phyloP scores from a whole-genome alignment of 2,329 filamentous ascomycete species.

The Dothideomycetes sp. region DNA sequence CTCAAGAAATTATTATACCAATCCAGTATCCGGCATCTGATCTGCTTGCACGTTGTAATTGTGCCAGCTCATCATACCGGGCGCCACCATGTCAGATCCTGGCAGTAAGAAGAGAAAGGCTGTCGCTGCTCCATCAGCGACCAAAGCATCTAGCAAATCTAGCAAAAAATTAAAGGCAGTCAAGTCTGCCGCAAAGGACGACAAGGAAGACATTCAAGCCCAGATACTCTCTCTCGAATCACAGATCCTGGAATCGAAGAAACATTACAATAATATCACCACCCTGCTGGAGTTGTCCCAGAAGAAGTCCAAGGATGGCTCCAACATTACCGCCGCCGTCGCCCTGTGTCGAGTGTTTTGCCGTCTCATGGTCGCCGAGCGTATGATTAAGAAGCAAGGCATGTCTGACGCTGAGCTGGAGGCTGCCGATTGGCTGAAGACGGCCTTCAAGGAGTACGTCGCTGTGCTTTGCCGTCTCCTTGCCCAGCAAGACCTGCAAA shows the following conservation, averaged over 20 bases:
- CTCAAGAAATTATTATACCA: background rate
- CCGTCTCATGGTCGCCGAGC: slow-evolving; percentile 64
- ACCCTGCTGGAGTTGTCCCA: slow-evolving; percentile 52
- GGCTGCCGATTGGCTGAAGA: slow-evolving; percentile 68
- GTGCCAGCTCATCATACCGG: no score
- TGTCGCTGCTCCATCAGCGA: slow-evolving; percentile 12
- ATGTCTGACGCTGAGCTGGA: slow-evolving; percentile 62
- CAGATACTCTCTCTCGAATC: slow-evolving; percentile 66
- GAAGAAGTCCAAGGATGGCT: slow-evolving; percentile 37
- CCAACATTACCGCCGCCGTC: slow-evolving; percentile 56
- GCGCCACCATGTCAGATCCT: slow-evolving; percentile 3
- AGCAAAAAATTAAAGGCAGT: slow-evolving; percentile 19
- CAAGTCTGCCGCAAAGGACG: slow-evolving; percentile 6
- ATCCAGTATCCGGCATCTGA: no score
- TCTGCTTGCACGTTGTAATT: no score
- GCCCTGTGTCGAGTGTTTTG: slow-evolving; percentile 81
- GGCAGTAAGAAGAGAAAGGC: slow-evolving; percentile 34
- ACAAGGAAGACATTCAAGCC: slow-evolving; percentile 43
- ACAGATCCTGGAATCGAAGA: slow-evolving; percentile 73
- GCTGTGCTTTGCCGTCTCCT: slow-evolving; percentile 51
- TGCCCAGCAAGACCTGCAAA: slow-evolving; percentile 46
- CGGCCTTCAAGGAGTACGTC: slow-evolving; percentile 57
- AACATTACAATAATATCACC: slow-evolving; percentile 85
- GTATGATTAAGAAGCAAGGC: slow-evolving; percentile 53
- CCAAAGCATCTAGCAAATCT: slow-evolving; percentile 23